These are phyloP conservation scores for Daedaleopsis nitida DNA, from an alignment of 768 basidiomycete genomes.

Conservation along the genomic window DNA sequence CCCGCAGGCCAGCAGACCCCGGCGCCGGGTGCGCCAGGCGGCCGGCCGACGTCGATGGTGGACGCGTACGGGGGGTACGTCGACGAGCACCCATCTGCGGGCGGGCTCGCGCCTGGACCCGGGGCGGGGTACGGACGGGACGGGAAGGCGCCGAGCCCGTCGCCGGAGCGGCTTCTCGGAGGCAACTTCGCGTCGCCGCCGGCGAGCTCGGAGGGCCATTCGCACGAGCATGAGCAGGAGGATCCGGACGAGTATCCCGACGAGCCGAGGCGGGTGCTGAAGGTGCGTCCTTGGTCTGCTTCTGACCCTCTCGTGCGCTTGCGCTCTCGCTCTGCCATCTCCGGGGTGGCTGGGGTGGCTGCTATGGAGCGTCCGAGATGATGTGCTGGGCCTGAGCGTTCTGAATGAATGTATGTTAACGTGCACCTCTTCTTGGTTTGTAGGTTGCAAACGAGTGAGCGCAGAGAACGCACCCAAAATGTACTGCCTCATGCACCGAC, in stretches of 20 bases:
- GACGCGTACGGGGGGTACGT: constrained; percentile 31
- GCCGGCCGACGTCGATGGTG: constrained; percentile 10
- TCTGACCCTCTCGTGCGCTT: constrained; percentile 11
- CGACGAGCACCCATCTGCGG: constrained; percentile 3
- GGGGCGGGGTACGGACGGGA: constrained; percentile 7
- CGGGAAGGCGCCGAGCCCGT: background rate
- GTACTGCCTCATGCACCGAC: background rate
- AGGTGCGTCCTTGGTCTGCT: constrained; percentile 24
- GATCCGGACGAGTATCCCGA: constrained; percentile 37
- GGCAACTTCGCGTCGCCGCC: constrained; percentile 21
- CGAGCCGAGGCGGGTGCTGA: constrained; percentile 32
- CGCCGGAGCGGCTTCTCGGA: constrained; percentile 10
- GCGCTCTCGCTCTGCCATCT: too few species aligned
- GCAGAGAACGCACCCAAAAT: too few species aligned
- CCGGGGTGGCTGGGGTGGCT: too few species aligned
- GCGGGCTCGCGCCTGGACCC: constrained; percentile 1
- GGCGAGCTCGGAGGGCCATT: constrained; percentile 25
- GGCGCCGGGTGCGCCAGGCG: constrained; percentile 9
- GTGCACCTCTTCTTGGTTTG: too few species aligned
- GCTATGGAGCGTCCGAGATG: too few species aligned
- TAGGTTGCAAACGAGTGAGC: too few species aligned
- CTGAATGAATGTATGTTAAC: too few species aligned
- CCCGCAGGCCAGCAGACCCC: constrained; percentile 1
- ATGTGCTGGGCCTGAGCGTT: too few species aligned
- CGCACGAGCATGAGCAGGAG: constrained; percentile 19